Base-by-base conservation (phyloP, 306 rosid species). In the Quercus engelmannii region DNA sequence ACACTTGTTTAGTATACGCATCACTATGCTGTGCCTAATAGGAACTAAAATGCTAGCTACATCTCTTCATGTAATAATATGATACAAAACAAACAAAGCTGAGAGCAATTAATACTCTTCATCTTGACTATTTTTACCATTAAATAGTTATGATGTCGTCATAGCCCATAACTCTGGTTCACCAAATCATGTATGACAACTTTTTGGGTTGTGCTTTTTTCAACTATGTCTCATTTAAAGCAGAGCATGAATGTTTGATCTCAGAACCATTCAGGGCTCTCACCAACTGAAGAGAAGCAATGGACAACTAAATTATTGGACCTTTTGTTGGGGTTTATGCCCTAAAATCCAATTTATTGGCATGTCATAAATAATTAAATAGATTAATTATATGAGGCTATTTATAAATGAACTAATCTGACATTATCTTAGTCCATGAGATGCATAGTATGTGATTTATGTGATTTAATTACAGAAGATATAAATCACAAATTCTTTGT, bases 281-380 rank as follows among this genome's bases (percentile, higher is more conserved):
- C 46, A 23, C 28, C 68, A 77, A 25, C 69, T 51, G n/a, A 43
- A n/a, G 55, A 74, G 55, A 82, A 23, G 31, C 78, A 73, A 69
- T 41, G 67, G 46, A 38, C 69, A 76, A 78, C 38, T 52, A 57
- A 57, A n/a, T 23, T 20, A 9, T 58, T 21, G 28, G 64, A 9
- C 64, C 30, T 25, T 25, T 25, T 25, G 26, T 25, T 25, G 26
- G 26, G 2, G 26, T 25, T 25, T 25, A 25, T 25, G 26, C 26
- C 26, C 26, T 25, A 25, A 25, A 25, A 25, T 25, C 26, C 2
- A 26, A 26, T 26, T 26, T 26, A 26, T 26, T 26, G 28, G 2
- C 28, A 26, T 26, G 28, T 26, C 1, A 26, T 26, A 26, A 26
- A 26, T 26, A 26, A 26, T 26, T 26, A 26, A 26, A 26, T 26